Percentiles rank a stretch among this genome's conserved stretches.
These are phyloP conservation scores for Fusarium liriodendri DNA, from an alignment of 2,329 filamentous ascomycete species.

Conservation along the genomic window DNA sequence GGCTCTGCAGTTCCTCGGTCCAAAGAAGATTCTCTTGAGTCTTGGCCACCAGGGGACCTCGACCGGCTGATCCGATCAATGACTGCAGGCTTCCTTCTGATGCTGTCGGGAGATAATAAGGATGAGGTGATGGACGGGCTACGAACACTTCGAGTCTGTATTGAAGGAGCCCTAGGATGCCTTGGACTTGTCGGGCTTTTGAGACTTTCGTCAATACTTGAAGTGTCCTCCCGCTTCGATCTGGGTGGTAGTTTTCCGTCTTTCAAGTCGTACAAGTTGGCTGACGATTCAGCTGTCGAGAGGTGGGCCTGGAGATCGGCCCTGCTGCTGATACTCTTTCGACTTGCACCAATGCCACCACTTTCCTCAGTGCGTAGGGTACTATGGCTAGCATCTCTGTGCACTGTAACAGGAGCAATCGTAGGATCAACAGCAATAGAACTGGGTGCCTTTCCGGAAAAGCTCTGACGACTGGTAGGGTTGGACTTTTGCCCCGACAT, in stretches of 20 bases:
- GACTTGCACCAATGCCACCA: constrained; percentile 50
- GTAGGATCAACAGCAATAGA: constrained; percentile 55
- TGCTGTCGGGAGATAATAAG: constrained; percentile 52
- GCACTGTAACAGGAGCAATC: constrained; percentile 63
- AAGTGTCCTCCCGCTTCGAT: constrained; percentile 56
- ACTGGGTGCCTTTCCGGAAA: constrained; percentile 57
- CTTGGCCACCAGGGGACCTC: constrained; percentile 54
- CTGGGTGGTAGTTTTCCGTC: constrained; percentile 50
- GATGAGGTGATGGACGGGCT: constrained; percentile 51
- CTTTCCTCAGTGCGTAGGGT: constrained; percentile 57
- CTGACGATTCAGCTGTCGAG: constrained; percentile 50
- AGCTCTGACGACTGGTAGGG: constrained; percentile 51
- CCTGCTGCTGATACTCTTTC: constrained; percentile 56
- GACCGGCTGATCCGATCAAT: constrained; percentile 67
- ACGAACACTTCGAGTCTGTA: constrained; percentile 51
- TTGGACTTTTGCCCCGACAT: constrained; percentile 58
- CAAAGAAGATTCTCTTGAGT: constrained; percentile 69
- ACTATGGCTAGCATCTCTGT: constrained; percentile 59
- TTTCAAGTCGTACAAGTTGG: constrained; percentile 52
- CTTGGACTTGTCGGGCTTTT: constrained; percentile 60
- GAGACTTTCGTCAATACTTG: constrained; percentile 59
- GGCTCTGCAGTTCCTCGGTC: constrained; percentile 68
- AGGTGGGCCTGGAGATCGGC: constrained; percentile 54
- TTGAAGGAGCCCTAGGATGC: constrained; percentile 49
- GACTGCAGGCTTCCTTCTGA: constrained; percentile 60